phyloP scores from a whole-genome alignment of 2,329 filamentous ascomycete species.

The Colletotrichum ledebouriae region DNA sequence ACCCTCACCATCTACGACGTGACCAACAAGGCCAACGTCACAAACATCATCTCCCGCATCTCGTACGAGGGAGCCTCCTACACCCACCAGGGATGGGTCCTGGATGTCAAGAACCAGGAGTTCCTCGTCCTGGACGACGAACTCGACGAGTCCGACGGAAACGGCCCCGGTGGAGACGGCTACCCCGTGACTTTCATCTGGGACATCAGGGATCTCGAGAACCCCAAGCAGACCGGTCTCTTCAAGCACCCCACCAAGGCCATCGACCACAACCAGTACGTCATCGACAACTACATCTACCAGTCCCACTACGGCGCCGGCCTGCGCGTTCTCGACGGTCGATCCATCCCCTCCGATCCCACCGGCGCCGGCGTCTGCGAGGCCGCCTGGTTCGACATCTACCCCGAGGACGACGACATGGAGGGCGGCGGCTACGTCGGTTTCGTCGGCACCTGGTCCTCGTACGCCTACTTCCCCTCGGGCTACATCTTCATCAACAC shows the following conservation, averaged over 20 bases:
- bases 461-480: conserved; percentile 62
- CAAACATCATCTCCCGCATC: conserved; percentile 64
- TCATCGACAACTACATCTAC: conserved; percentile 59
- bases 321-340: conserved; percentile 57
- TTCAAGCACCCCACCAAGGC: conserved; percentile 57
- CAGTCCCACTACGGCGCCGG: conserved; percentile 66
- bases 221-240: conserved; percentile 57
- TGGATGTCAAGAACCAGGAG: conserved; percentile 59
- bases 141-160: conserved; percentile 60
- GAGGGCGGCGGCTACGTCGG: conserved; percentile 54
- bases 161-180: conserved; percentile 56
- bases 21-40: conserved; percentile 60
- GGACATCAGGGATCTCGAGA: conserved; percentile 59
- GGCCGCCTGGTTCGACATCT: conserved; percentile 64
- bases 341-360: conserved; percentile 55
- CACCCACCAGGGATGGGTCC: conserved; percentile 70
- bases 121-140: conserved; percentile 68
- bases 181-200: conserved; percentile 66
- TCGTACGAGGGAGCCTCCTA: conserved; percentile 69
- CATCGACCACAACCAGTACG: conserved; percentile 65
- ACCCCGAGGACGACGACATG: conserved; percentile 63
- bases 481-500: conserved; percentile 65
- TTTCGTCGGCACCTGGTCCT: conserved; percentile 62
- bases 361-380: conserved; percentile 61
- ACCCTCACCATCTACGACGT: conserved; percentile 67